These are phyloP conservation scores for Drosera capensis DNA, from an alignment of 148 eudicot genomes.

Conservation along the genomic window DNA sequence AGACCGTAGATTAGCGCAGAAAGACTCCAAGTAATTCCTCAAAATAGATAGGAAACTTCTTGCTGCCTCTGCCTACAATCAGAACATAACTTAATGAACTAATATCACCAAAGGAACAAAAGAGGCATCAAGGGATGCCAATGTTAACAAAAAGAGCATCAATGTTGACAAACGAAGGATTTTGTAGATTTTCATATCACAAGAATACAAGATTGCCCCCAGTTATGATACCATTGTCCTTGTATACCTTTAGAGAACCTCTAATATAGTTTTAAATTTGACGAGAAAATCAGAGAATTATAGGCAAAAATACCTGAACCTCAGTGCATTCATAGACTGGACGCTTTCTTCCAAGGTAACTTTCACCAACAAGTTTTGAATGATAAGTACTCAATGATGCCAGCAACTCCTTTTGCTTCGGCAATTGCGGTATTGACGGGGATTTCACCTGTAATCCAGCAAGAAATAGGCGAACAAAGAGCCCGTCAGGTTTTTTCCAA, in stretches of 20 bases:
- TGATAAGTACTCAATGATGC: constrained; percentile 57
- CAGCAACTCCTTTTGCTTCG: constrained; percentile 40
- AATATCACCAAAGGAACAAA: too few species aligned
- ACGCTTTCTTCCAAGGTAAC: constrained; percentile 58
- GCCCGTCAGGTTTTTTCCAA: too few species aligned
- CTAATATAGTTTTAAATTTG: not conserved
- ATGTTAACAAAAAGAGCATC: too few species aligned
- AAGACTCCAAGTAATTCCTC: constrained; percentile 56
- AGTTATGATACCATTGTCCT: too few species aligned
- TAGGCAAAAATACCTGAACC: constrained; percentile 39
- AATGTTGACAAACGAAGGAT: too few species aligned
- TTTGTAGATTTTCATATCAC: too few species aligned
- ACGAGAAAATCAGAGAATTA: not conserved
- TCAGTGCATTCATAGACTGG: constrained; percentile 70
- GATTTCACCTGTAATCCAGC: constrained; percentile 41
- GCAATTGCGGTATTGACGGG: constrained; percentile 59
- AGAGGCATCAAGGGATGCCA: too few species aligned
- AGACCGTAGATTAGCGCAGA: constrained; percentile 79
- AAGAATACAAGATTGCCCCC: too few species aligned
- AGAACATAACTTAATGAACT: not conserved
- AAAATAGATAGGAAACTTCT: constrained; percentile 49
- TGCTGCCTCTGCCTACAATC: constrained; percentile 74
- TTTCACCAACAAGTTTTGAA: constrained; percentile 82
- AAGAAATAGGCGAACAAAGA: too few species aligned
- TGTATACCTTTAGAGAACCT: not conserved